Base-by-base conservation (phyloP, 306 rosid species). In the Trifolium pratense region DNA sequence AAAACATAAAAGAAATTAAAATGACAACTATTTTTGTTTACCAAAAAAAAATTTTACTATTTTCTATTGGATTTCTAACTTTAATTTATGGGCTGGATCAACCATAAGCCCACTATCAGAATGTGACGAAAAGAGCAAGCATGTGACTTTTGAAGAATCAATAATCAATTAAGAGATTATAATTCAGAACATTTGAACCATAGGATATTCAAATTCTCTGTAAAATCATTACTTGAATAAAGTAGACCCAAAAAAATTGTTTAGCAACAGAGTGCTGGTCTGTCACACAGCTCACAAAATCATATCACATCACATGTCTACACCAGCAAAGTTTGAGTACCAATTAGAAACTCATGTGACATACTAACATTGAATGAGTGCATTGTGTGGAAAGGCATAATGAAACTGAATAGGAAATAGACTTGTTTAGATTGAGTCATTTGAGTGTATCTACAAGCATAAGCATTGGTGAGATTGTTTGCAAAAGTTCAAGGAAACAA, bases 271-370 rank as follows among this genome's bases (percentile, higher is more conserved):
- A 61, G 49, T 68, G 71, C 78, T 59, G 71, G 49, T 79, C 68
- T 29, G 77, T 49, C 65, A 60, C 65, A 60, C 71, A 26, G 15
- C 69, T 49, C 65, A 49, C 71, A 49, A 66, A 74, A 55, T 43
- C 68, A 26, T 39, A 26, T 52, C 70, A 34, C 39, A 21, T 51
- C 70, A 49, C 36, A 61, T 61, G 32, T 61, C 76, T 43, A 53
- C 70, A 51, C 31, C 34, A 70, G 42, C 51, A 26, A 62, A 46
- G 6, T 51, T 68, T 20, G 14, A 25, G 40, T 18, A 10, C 13
- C 31, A 31, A 58, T 32, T 34, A 60, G 7, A 7, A 66, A 29
- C 67, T 57, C 51, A 9, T 36, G 55, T 71, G 21, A 60, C 39
- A 72, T 11, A 12, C 32, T 59, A n/a, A 43, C 57, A 26, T 29